Evolutionary conservation across 805 yeast species (phyloP).

Genomic region (Candida taoyuanica): DNA sequence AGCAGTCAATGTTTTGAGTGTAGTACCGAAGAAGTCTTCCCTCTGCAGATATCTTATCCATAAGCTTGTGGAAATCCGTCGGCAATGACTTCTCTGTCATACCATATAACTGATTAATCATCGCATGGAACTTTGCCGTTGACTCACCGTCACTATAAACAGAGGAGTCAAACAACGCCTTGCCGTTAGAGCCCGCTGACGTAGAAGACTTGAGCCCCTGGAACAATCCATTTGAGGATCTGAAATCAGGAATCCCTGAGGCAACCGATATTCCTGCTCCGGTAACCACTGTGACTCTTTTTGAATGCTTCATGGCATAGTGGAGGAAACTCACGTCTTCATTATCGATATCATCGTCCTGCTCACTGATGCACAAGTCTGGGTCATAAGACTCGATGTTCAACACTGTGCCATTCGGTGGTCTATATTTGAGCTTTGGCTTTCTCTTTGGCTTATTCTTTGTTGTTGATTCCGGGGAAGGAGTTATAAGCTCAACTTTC

Average conservation of each 20-base stretch:
- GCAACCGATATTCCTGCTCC: slow-evolving; percentile 93
- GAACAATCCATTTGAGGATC: slow-evolving; percentile 77
- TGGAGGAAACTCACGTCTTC: slow-evolving; percentile 45
- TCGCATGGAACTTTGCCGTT: slow-evolving; percentile 62
- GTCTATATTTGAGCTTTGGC: slow-evolving; percentile 43
- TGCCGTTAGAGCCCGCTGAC: slow-evolving; percentile 43
- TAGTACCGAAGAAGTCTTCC: slow-evolving; percentile 68
- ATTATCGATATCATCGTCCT: slow-evolving; percentile 30
- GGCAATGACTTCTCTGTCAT: slow-evolving; percentile 56
- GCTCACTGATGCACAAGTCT: slow-evolving; percentile 27
- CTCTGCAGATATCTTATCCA: slow-evolving; percentile 54
- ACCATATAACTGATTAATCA: slow-evolving; percentile 58
- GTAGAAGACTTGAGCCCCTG: slow-evolving; percentile 41
- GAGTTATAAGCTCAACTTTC: neutral
- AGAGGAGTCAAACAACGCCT: slow-evolving; percentile 74
- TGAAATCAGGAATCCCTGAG: slow-evolving; percentile 86
- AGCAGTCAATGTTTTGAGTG: slow-evolving; percentile 84
- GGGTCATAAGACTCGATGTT: slow-evolving; percentile 29
- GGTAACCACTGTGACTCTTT: slow-evolving; percentile 58
- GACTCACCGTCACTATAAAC: slow-evolving; percentile 64
- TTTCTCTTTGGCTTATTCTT: slow-evolving; percentile 30
- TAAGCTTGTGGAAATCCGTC: slow-evolving; percentile 67
- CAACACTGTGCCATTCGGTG: slow-evolving; percentile 41
- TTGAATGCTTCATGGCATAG: slow-evolving; percentile 50
- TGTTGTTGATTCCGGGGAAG: neutral